phyloP scores from a whole-genome alignment of 768 basidiomycete genomes.

The Lentinus brumalis region DNA sequence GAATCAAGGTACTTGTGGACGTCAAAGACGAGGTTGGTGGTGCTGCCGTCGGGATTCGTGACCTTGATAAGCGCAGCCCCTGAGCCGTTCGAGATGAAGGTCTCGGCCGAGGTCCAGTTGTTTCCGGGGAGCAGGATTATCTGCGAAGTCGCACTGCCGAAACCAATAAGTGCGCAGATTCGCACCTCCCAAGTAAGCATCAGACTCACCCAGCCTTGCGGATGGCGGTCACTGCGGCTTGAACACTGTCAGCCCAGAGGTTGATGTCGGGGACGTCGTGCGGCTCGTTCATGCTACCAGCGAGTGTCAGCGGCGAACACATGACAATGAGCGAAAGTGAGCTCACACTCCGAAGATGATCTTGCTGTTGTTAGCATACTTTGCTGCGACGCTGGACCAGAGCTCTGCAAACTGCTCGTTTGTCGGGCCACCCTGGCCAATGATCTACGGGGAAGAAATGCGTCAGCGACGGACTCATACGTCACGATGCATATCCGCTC shows the following conservation, averaged over 20 bases:
- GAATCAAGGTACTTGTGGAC: slow-evolving; percentile 49
- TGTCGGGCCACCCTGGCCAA: slow-evolving; percentile 44
- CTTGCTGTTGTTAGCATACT: slow-evolving; percentile 38
- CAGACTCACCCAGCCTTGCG: slow-evolving; percentile 37
- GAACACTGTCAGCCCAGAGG: slow-evolving; percentile 37
- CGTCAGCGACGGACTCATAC: background rate
- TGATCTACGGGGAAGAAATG: slow-evolving; percentile 24
- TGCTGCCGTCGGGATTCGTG: slow-evolving; percentile 43
- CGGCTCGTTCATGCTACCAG: slow-evolving; percentile 45
- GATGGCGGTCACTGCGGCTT: slow-evolving; percentile 45
- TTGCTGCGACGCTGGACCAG: slow-evolving; percentile 43
- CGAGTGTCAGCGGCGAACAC: slow-evolving; percentile 29
- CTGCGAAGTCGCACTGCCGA: slow-evolving; percentile 35
- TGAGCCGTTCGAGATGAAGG: slow-evolving; percentile 37
- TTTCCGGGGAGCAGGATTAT: slow-evolving; percentile 46
- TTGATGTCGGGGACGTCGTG: slow-evolving; percentile 43
- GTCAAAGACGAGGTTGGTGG: slow-evolving; percentile 44
- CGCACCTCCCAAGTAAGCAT: background rate
- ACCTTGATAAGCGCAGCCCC: slow-evolving; percentile 42
- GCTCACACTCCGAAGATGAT: slow-evolving; percentile 34
- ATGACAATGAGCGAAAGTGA: background rate
- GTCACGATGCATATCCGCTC: background rate
- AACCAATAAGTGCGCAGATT: background rate
- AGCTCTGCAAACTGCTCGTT: slow-evolving; percentile 41
- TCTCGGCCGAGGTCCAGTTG: slow-evolving; percentile 37